Evolutionary conservation across 2,329 filamentous ascomycete species (phyloP), one percentile per base, ranked within the genome.

Genomic region (Hymenoscyphus linearis): DNA sequence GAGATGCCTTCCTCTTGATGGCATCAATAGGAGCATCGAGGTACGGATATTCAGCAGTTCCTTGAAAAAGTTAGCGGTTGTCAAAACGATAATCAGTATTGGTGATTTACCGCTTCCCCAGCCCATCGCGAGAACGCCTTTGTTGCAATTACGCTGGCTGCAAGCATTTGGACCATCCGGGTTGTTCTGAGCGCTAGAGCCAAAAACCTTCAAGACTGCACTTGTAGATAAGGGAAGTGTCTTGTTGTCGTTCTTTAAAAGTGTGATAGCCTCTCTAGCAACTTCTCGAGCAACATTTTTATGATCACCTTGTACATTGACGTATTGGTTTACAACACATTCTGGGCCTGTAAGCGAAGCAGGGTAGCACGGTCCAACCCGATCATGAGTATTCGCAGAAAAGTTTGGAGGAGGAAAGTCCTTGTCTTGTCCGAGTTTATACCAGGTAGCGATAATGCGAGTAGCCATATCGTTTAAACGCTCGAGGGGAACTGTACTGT

Each of bases 11-110:
- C 12, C 79, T 77, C 69, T 86, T 85, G 31, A 93, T 83, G 0
- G 88, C 89, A 37, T 85, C 80, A 60, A 92, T 84, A 0, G 90
- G 90, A 1, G 88, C 90, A 68, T 91, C 77, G 13, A 95, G 79
- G 69, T 93, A 93, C 0, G 90, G 87, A 72, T 90, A 90, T 60
- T 88, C 84, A 13, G 88, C 79, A 1, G 84, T 87, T 55, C 90
- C 90, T n/a, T 3, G 76, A 76, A 22, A 27, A 52, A 26, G 50
- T 40, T 52, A 14, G 31, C 16, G 9, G 10, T 40, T 13, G 2
- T 26, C 22, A 25, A 6, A 34, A 12, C 37, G n/a, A 22, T 6
- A 86, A 87, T 52, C n/a, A 14, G 22, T 37, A 13, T 6, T 37
- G 25, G 13, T 78, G 36, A 91, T 77, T 70, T 88, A 91, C 82